These are phyloP conservation scores for Backusella australiensis DNA, from an alignment of 192 early-diverging fungal genomes.

Conservation along the genomic window DNA sequence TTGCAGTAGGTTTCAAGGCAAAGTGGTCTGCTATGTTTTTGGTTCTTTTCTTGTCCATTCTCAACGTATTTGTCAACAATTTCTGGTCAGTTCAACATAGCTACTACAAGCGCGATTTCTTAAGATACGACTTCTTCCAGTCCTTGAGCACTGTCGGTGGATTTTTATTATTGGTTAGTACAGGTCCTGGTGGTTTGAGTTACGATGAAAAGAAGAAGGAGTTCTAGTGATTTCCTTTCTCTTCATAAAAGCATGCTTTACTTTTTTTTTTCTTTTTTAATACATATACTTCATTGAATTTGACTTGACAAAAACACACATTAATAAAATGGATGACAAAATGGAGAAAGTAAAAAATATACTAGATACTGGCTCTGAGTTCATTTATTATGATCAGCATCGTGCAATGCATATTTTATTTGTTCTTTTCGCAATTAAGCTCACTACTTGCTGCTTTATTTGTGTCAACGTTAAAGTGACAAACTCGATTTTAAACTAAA, in stretches of 20 bases:
- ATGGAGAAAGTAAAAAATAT: neutral
- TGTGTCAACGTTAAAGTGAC: neutral
- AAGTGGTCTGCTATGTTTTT: constrained; percentile 95
- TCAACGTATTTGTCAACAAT: constrained; percentile 94
- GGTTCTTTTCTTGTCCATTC: constrained; percentile 83
- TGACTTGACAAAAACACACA: neutral
- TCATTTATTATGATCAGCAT: neutral
- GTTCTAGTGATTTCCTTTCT: constrained; percentile 52
- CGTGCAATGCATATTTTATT: neutral
- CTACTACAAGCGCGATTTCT: constrained; percentile 86
- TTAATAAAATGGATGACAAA: constrained; percentile 1
- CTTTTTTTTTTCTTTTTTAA: neutral
- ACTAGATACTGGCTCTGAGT: neutral
- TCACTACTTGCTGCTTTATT: neutral
- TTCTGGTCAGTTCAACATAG: constrained; percentile 93
- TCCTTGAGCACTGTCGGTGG: constrained; percentile 97
- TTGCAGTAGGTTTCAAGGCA: constrained; percentile 97
- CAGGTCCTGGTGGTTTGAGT: constrained; percentile 89
- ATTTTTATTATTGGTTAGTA: constrained; percentile 88
- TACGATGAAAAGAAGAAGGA: constrained; percentile 98
- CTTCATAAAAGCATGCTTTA: constrained; percentile 3
- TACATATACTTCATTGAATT: neutral
- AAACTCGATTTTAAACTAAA: neutral
- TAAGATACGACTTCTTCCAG: constrained; percentile 99
- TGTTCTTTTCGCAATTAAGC: neutral